Evolutionary conservation across 352 stramenopile species (phyloP).

Genomic region (Phytophthora europaea): DNA sequence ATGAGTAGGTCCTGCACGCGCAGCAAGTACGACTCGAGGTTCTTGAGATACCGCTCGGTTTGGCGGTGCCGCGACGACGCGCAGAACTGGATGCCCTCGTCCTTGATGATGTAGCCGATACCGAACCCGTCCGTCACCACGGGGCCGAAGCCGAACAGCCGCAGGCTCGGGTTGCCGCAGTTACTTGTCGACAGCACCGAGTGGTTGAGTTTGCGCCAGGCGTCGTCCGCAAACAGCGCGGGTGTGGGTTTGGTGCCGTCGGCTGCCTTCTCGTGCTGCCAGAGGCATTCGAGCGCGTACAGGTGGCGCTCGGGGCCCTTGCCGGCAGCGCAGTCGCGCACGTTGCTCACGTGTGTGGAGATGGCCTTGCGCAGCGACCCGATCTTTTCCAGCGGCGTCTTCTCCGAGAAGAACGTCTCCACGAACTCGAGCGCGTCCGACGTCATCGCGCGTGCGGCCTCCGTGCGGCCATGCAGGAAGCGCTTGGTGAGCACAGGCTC

Average conservation of each 20-base stretch:
- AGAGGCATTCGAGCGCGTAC: slow-evolving; percentile 95
- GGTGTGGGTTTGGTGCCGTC: slow-evolving; percentile 50
- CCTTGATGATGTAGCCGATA: slow-evolving; percentile 99
- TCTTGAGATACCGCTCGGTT: slow-evolving; percentile 86
- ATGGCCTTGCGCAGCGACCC: slow-evolving; percentile 88
- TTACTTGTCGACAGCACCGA: slow-evolving; percentile 97
- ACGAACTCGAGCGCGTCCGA: slow-evolving; percentile 90
- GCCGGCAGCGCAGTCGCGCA: slow-evolving; percentile 90
- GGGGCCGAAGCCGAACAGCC: slow-evolving; percentile 95
- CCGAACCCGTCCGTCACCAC: slow-evolving; percentile 96
- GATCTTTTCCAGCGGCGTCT: slow-evolving; percentile 91
- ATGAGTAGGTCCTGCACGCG: slow-evolving; percentile 82
- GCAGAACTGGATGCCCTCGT: slow-evolving; percentile 93
- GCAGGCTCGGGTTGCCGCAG: slow-evolving; percentile 96
- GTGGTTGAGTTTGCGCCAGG: slow-evolving; percentile 94
- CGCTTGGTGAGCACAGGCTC: slow-evolving; percentile 97
- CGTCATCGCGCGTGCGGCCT: slow-evolving; percentile 95
- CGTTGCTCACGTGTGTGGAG: slow-evolving; percentile 87
- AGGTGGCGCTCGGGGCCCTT: slow-evolving; percentile 96
- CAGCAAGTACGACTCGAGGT: slow-evolving; percentile 83
- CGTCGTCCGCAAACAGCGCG: slow-evolving; percentile 90
- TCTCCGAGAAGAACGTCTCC: slow-evolving; percentile 88
- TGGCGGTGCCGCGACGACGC: slow-evolving; percentile 86
- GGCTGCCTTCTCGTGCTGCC: slow-evolving; percentile 60
- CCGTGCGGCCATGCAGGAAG: slow-evolving; percentile 96